Evolutionary conservation across 2,329 filamentous ascomycete genomes (phyloP), one percentile per base, ranked within the genome.

Genomic region (Microcyclospora tardicrescens): DNA sequence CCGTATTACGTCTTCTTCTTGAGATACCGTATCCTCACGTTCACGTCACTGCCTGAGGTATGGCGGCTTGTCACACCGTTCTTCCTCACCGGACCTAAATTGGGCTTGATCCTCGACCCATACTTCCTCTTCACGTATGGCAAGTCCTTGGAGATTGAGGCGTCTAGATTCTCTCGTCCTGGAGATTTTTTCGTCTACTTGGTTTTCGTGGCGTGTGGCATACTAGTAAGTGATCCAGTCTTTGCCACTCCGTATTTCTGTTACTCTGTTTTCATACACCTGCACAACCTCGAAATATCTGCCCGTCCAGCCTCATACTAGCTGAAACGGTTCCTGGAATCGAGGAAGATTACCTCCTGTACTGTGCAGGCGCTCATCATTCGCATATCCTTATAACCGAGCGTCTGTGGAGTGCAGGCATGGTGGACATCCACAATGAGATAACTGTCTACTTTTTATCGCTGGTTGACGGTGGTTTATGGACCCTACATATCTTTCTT

Each of bases 101-200:
- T 78, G 44, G 61, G 64, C 35, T 75, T 86, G 48, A 55, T 86
- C 39, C 66, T 85, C 56, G 81, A 87, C 58, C 77, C 83, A 33
- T 85, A 84, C 64, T 81, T 84, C 54, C 59, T 91, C 48, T 94
- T 80, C 65, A 79, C 73, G 46, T 93, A 91, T 63, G 66, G 81
- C 51, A 81, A 74, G 56, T 73, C 77, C 48, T 66, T 93, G 36
- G 87, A 94, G 66, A 71, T 63, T 32, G 71, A 72, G 47, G 82
- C 81, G 44, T 64, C 79, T 38, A 77, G 83, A 43, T 89, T 94
- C 59, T 64, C 69, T 32, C 71, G 73, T 49, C 81, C 81, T 41
- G 86, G 84, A 56, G 82, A 91, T 58, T 74, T 91, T 51, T 69
- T 91, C 45, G 79, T 79, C 64, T 94, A 93, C 58, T 64, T 93